Evolutionary conservation across 2,329 filamentous ascomycete species (phyloP).

Genomic region (Clonostachys rosea): DNA sequence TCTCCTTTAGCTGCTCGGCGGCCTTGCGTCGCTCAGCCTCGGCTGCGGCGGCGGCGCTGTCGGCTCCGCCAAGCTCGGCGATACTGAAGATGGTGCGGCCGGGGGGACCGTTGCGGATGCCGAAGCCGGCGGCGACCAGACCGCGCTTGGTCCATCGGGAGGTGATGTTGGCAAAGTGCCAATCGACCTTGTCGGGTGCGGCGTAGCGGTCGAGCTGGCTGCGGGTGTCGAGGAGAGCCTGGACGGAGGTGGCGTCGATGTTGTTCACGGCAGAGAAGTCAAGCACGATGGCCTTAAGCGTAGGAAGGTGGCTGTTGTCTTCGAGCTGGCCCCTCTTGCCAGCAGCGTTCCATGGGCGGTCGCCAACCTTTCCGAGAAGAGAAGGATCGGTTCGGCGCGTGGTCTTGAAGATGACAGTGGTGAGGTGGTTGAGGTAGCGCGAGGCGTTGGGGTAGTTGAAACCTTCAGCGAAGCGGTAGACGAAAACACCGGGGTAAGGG

Average conservation of each 20-base stretch:
- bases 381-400: constrained; percentile 38
- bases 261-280: constrained; percentile 52
- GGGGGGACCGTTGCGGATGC: constrained; percentile 18
- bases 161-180: constrained; percentile 47
- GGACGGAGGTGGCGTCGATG: constrained; percentile 50
- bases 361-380: constrained; percentile 39
- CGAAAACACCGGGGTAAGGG: constrained; percentile 48
- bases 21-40: constrained; percentile 40
- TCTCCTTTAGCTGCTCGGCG: constrained; percentile 47
- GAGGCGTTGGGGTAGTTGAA: constrained; percentile 53
- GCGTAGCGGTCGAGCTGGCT: constrained; percentile 48
- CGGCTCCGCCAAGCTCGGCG: constrained; percentile 71
- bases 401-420: constrained; percentile 35
- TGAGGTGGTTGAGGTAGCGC: constrained; percentile 43
- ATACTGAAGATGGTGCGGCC: constrained; percentile 77
- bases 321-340: constrained; percentile 26
- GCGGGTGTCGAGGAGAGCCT: constrained; percentile 48
- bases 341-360: constrained; percentile 55
- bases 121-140: constrained; percentile 48
- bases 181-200: constrained; percentile 35
- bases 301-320: constrained; percentile 30
- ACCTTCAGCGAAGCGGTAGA: constrained; percentile 50
- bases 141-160: constrained; percentile 55
- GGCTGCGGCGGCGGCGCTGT: constrained; percentile 40
- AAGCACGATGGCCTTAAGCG: constrained; percentile 49